A percentile compares a stretch with the other conserved stretches of the same genome.
Conservation (phyloP, 2,329 filamentous ascomycete genomes). For the Cadophora sp. region DNA sequence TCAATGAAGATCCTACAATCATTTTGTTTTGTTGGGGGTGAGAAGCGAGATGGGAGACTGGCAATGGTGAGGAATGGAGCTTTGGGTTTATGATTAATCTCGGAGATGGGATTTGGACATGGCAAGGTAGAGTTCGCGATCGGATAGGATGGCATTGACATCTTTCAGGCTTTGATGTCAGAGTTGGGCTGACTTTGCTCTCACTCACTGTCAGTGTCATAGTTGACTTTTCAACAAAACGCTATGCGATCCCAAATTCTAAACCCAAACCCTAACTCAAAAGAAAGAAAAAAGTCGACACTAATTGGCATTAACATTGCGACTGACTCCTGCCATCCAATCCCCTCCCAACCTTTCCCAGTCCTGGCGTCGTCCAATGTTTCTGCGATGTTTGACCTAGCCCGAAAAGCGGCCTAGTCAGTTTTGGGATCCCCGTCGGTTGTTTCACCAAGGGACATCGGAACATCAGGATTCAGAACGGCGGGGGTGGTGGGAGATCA, state of each 20-base stretch:
- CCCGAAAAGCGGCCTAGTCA: constrained; percentile 2
- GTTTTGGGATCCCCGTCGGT: constrained; percentile 9
- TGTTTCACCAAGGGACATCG: constrained; percentile 6
- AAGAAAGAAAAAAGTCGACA: too few relatives aligned
- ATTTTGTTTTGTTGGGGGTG: background rate
- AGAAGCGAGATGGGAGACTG: background rate
- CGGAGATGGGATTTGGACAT: background rate
- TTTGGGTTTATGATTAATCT: background rate
- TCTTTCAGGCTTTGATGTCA: background rate
- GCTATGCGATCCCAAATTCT: background rate
- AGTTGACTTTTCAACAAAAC: background rate
- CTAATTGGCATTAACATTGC: background rate
- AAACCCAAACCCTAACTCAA: background rate
- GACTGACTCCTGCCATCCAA: background rate
- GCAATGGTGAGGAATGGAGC: background rate
- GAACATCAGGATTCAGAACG: background rate
- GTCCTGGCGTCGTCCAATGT: constrained; percentile 16
- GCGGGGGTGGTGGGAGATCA: background rate
- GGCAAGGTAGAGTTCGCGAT: background rate
- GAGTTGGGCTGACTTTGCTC: background rate
- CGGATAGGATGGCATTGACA: background rate
- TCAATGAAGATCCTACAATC: constrained; percentile 8
- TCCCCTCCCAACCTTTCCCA: background rate
- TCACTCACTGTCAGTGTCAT: constrained; percentile 3
- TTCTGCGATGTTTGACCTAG: constrained; percentile 13